phyloP scores from a whole-genome alignment of 2,329 filamentous ascomycete genomes.

The Periconia macrospinosa region DNA sequence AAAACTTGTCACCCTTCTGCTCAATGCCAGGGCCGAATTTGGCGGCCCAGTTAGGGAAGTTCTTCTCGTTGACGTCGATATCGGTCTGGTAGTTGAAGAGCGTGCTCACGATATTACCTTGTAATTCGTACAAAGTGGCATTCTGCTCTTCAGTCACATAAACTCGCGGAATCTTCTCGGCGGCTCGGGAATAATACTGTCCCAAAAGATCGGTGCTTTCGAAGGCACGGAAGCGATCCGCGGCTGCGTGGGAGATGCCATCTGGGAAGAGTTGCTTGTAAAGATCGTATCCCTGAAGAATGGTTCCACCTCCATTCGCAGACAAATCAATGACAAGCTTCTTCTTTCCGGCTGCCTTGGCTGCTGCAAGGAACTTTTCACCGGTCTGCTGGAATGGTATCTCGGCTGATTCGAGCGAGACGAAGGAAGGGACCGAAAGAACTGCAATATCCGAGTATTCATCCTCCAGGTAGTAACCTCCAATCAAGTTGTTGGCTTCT shows the following conservation, averaged over 20 bases:
- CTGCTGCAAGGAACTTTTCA: constrained; percentile 45
- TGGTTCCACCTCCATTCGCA: constrained; percentile 61
- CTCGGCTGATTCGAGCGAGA: constrained; percentile 31
- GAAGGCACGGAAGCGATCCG: constrained; percentile 55
- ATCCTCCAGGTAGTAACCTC: constrained; percentile 50
- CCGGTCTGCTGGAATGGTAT: constrained; percentile 46
- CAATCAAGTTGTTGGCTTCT: constrained; percentile 47
- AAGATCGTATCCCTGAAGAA: constrained; percentile 64
- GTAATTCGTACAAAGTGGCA: constrained; percentile 38
- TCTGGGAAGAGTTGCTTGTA: constrained; percentile 60
- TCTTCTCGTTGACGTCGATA: constrained; percentile 52
- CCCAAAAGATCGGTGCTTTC: constrained; percentile 52
- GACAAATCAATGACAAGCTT: constrained; percentile 63
- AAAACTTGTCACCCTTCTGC: constrained; percentile 57
- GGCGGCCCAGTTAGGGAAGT: constrained; percentile 51
- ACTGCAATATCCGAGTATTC: constrained; percentile 52
- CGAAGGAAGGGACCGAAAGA: constrained; percentile 48
- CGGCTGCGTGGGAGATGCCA: constrained; percentile 52
- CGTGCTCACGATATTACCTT: constrained; percentile 41
- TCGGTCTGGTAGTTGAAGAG: constrained; percentile 53
- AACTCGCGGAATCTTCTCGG: constrained; percentile 34
- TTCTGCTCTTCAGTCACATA: constrained; percentile 29
- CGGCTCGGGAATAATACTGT: constrained; percentile 41
- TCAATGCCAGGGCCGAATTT: constrained; percentile 48
- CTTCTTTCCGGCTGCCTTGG: constrained; percentile 56